Percentiles rank a stretch among this genome's conserved stretches.
Conservation (phyloP, 306 rosid genomes). For the Astragalus membranaceus region DNA sequence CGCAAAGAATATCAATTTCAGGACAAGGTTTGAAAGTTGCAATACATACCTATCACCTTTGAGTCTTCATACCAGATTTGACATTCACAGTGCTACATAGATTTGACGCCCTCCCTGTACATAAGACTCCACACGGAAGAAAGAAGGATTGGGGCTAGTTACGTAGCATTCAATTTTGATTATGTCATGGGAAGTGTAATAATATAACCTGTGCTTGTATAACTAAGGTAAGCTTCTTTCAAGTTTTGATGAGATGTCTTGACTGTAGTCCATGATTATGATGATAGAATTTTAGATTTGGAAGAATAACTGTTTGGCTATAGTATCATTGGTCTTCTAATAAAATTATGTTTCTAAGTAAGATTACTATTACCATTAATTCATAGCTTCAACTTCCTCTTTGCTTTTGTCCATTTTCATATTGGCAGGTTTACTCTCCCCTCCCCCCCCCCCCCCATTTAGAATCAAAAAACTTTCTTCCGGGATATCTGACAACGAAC, state of each 20-base stretch:
- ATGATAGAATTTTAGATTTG: background rate
- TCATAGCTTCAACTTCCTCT: background rate
- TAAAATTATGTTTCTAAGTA: background rate
- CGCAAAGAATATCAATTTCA: background rate
- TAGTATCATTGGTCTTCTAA: background rate
- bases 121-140: background rate
- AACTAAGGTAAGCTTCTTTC: background rate
- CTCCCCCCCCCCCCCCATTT: background rate
- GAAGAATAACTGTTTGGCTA: background rate
- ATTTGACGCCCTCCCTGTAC: background rate
- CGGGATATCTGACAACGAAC: conserved; percentile 34
- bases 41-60: background rate
- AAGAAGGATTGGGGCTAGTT: background rate
- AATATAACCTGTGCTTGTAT: background rate
- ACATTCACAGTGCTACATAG: background rate
- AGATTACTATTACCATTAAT: background rate
- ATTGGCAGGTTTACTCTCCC: background rate
- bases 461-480: conserved; percentile 13
- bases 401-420: background rate
- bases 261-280: background rate
- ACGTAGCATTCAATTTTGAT: background rate
- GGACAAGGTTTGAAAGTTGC: background rate
- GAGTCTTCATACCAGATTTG: too few species aligned
- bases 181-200: background rate
- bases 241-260: background rate